Base-by-base conservation (phyloP, 805 yeast species). In the Monosporozyma unispora region DNA sequence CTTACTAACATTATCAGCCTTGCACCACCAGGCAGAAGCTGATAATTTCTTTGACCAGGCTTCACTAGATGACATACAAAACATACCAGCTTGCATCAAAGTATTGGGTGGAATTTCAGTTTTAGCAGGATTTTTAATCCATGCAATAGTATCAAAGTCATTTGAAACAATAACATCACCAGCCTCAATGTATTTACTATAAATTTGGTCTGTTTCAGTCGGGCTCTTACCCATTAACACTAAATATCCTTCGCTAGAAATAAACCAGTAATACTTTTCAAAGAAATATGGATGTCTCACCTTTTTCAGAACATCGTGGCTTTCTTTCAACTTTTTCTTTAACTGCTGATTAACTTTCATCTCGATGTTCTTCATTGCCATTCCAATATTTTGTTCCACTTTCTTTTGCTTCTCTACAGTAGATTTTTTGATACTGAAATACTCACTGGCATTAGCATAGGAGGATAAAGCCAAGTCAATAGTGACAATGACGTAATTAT, bases 231-330 rank as follows among this genome's bases (percentile, higher is more conserved):
- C 98, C 44, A 90, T 88, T 48, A 93, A 66, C 51, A 95, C 85
- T 46, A 93, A 69, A 60, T 85, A 89, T 0, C 93, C 90, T 61
- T 91, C 98, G 55, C 83, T 81, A 0, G 96, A 79, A n/a, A 90
- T 72, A 61, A 93, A 93, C 99, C 99, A 93, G 60, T 75, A 80
- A 65, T 83, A 91, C 66, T 91, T 93, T 63, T 93, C 99, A 70
- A 93, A 93, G 87, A 96, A 90, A 62, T 73, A 82, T 44, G 87
- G 88, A 4, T 78, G 73, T 44, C 97, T 76, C 29, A 85, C 70
- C 37, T 77, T 80, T 53, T 78, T 81, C 33, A 74, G 64, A 4
- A 72, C 73, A 44, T 74, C 74, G 46, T 74, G 75, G 43, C 82
- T 80, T 51, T 79, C 79, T 47, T 79, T 80, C 51, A 86, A 68